These are phyloP conservation scores for Carallia brachiata DNA, from an alignment of 345 rosid genomes.

Conservation along the genomic window DNA sequence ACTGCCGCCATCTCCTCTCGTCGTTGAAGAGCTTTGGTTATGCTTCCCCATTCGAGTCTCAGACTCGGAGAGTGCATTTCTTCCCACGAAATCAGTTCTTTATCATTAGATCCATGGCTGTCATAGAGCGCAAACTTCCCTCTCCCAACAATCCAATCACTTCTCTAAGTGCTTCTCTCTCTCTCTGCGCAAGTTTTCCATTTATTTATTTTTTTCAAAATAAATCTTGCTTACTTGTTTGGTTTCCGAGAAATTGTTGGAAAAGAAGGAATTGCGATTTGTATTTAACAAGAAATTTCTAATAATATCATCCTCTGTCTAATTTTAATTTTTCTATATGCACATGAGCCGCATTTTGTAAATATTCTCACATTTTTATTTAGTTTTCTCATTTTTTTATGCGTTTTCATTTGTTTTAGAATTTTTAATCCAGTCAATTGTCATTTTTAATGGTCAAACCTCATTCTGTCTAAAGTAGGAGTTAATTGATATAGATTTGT, in stretches of 20 bases:
- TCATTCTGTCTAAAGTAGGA: too few species aligned
- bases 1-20: constrained; percentile 31
- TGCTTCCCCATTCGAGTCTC: constrained; percentile 17
- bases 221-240: neutral
- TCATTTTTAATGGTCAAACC: too few species aligned
- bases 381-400: too few species aligned
- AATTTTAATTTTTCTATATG: too few species aligned
- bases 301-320: too few species aligned
- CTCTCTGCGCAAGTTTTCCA: neutral
- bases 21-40: constrained; percentile 36
- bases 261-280: neutral
- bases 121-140: constrained; percentile 21
- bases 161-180: constrained; percentile 36
- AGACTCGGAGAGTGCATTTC: constrained; percentile 9
- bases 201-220: neutral
- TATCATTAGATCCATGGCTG: constrained; percentile 43
- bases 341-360: too few species aligned
- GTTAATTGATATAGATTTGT: too few species aligned
- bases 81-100: constrained; percentile 22
- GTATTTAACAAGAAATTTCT: neutral
- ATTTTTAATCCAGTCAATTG: too few species aligned
- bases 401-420: too few species aligned
- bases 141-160: constrained; percentile 41
- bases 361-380: too few species aligned
- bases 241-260: neutral